phyloP scores from a whole-genome alignment of 2,329 filamentous ascomycete genomes.

The Sarocladium brachiariae region DNA sequence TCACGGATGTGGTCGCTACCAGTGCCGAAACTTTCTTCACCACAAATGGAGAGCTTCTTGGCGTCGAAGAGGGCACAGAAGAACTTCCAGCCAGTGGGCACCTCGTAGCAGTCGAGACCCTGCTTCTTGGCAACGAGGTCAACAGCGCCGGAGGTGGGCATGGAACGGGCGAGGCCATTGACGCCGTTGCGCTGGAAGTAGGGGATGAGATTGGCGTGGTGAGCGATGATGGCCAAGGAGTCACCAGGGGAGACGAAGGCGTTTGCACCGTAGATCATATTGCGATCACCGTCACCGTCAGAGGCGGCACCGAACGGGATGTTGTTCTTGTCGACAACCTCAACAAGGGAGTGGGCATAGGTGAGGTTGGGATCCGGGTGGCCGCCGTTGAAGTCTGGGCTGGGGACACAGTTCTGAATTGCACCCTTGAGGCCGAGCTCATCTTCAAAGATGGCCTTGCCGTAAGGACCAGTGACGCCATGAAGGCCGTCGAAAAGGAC shows the following conservation, averaged over 20 bases:
- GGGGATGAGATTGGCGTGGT: slow-evolving; percentile 91
- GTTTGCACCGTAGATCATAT: slow-evolving; percentile 99
- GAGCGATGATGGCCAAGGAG: slow-evolving; percentile 94
- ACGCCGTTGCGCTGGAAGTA: slow-evolving; percentile 98
- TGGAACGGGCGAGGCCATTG: slow-evolving; percentile 89
- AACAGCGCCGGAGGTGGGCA: slow-evolving; percentile 94
- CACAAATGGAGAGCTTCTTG: slow-evolving; percentile 95
- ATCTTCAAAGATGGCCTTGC: slow-evolving; percentile 87
- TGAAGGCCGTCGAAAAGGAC: slow-evolving; percentile 91
- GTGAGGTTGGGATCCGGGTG: slow-evolving; percentile 98
- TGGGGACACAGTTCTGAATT: slow-evolving; percentile 87
- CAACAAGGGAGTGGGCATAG: slow-evolving; percentile 90
- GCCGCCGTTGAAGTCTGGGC: slow-evolving; percentile 91
- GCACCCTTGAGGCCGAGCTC: slow-evolving; percentile 75
- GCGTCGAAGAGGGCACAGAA: slow-evolving; percentile 95
- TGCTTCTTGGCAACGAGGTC: slow-evolving; percentile 95
- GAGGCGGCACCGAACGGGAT: slow-evolving; percentile 96
- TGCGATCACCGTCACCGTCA: slow-evolving; percentile 95
- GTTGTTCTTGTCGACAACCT: slow-evolving; percentile 81
- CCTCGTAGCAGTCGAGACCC: slow-evolving; percentile 86
- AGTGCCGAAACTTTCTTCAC: slow-evolving; percentile 96
- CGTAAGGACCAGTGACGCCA: slow-evolving; percentile 94
- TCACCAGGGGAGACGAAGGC: slow-evolving; percentile 96
- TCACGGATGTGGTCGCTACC: slow-evolving; percentile 98
- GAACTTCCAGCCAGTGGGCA: slow-evolving; percentile 98